These are phyloP conservation scores for Monilinia laxa DNA, from an alignment of 2,329 filamentous ascomycete species.

Conservation along the genomic window DNA sequence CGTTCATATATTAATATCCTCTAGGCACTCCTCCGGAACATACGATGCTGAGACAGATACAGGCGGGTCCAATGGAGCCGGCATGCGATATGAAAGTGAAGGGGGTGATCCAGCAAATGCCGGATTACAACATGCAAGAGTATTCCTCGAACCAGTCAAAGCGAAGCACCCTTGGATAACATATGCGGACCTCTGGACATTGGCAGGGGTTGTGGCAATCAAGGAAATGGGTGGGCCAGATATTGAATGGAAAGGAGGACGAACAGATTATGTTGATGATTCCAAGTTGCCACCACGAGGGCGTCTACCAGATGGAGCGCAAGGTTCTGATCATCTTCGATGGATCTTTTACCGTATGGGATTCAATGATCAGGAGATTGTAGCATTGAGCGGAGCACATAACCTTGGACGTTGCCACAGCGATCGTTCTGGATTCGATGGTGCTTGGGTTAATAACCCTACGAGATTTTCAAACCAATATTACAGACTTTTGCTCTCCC, in stretches of 20 bases:
- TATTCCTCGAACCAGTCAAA: constrained; percentile 64
- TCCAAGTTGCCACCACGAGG: constrained; percentile 58
- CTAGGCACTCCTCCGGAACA: constrained; percentile 62
- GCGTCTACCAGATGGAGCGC: constrained; percentile 53
- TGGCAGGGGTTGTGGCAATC: constrained; percentile 59
- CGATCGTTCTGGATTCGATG: constrained; percentile 57
- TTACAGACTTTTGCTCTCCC: constrained; percentile 51
- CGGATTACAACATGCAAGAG: constrained; percentile 61
- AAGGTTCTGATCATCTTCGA: constrained; percentile 55
- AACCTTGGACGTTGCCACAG: constrained; percentile 56
- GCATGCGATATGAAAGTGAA: constrained; percentile 65
- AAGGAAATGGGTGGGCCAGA: constrained; percentile 59
- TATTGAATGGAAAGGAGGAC: constrained; percentile 56
- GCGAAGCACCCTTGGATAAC: constrained; percentile 60
- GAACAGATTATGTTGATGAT: constrained; percentile 63
- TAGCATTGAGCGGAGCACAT: constrained; percentile 56
- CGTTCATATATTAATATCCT: constrained; percentile 3
- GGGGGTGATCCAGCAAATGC: constrained; percentile 65
- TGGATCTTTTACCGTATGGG: constrained; percentile 60
- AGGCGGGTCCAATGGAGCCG: constrained; percentile 63
- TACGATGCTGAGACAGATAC: constrained; percentile 60
- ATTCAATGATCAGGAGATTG: constrained; percentile 60
- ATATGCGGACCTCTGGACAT: constrained; percentile 64
- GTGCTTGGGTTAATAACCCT: constrained; percentile 60
- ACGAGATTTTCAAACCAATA: constrained; percentile 59